These are phyloP conservation scores for Boechera retrofracta DNA, from an alignment of 345 rosid genomes.

Conservation along the genomic window DNA sequence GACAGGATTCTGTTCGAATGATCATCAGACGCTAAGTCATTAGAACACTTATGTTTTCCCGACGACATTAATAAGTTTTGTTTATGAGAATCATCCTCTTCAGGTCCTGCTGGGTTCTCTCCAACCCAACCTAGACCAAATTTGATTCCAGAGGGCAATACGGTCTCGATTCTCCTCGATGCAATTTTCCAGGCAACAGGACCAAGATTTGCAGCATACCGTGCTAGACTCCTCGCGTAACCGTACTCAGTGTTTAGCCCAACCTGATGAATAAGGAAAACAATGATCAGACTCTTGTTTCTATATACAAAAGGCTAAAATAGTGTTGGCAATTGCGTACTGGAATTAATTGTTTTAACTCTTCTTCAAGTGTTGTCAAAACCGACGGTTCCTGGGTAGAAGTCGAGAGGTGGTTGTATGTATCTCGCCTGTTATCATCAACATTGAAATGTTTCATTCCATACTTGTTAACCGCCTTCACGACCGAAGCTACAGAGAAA, in stretches of 20 bases:
- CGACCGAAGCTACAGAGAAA: constrained; percentile 78
- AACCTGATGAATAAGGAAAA: constrained; percentile 57
- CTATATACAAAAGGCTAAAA: background rate
- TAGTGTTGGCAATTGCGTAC: constrained; percentile 51
- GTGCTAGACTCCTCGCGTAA: constrained; percentile 88
- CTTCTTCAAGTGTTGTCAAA: constrained; percentile 62
- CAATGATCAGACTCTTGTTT: constrained; percentile 33
- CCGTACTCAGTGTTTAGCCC: constrained; percentile 76
- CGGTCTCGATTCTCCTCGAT: constrained; percentile 66
- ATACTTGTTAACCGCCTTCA: constrained; percentile 78
- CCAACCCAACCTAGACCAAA: constrained; percentile 88
- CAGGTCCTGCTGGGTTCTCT: constrained; percentile 53
- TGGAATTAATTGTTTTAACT: constrained; percentile 71
- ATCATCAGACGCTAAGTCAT: constrained; percentile 43
- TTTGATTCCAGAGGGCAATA: constrained; percentile 64
- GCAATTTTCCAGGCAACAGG: constrained; percentile 81
- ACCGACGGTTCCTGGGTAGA: constrained; percentile 52
- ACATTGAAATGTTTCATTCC: constrained; percentile 77
- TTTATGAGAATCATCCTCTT: constrained; percentile 50
- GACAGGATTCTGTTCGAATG: constrained; percentile 57
- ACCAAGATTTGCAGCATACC: constrained; percentile 84
- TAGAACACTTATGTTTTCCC: constrained; percentile 47
- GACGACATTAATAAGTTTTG: constrained; percentile 10
- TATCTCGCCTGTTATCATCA: constrained; percentile 82
- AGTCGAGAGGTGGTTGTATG: constrained; percentile 56